Evolutionary conservation across 1,284 basidiomycete species (phyloP), one percentile per base, ranked within the genome.

Genomic region (Tetrapyrgos nigripes): DNA sequence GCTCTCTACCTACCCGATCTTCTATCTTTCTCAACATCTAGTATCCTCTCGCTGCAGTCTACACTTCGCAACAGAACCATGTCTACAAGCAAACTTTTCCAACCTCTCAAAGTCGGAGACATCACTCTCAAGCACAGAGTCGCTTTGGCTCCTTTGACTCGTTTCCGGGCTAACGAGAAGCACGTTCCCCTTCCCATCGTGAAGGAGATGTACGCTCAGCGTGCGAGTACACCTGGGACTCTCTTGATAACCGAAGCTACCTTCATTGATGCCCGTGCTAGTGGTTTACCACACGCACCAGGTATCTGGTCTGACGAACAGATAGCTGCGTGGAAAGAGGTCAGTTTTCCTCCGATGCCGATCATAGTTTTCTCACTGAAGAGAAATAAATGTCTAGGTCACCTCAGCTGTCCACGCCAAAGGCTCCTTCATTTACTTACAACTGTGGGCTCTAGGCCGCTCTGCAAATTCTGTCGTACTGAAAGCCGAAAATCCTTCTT

Each of bases 401-500:
- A 58, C 60, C 10, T 58, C 59, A 14, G 57, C 59, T 5, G 64
- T 71, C 19, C 82, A 83, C 65, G 72, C 73, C 5, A 78, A 79
- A 58, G 75, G 74, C 2, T 77, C 73, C 0, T 72, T 69, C 65
- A 77, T 85, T 60, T 81, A 71, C 66, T 28, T 74, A 10, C 83
- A 86, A 65, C 70, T 83, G 1, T 82, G 80, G 80, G 78, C 80
- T 1, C 64, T 80, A 31, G 83, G 80, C 2, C 74, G 80, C 5
- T 71, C 73, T 5, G 77, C 79, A 4, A 51, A 65, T 8, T 67
- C 69, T 27, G 40, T 26, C 2, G 24, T 49, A 27, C 55, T 66
- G 13, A 43, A n/a, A n/a, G n/a, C 50, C 2, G 55, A 64, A 51
- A 57, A 64, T 50, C 49, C 50, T 46, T 27, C 44, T n/a, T 57